Base-by-base conservation (phyloP, 345 rosid species). In the Triadica sebifera region DNA sequence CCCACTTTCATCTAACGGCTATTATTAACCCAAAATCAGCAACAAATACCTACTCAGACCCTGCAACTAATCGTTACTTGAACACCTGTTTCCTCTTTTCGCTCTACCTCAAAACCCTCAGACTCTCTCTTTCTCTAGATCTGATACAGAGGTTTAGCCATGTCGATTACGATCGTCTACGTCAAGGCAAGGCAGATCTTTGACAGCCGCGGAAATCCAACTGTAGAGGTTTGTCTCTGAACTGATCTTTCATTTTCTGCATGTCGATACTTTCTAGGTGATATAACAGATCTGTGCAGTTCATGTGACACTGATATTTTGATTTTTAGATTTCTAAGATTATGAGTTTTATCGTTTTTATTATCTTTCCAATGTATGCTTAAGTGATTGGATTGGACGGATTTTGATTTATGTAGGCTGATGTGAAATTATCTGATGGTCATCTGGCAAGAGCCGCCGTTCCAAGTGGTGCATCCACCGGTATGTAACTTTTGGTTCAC, bases 181-280 rank as follows among this genome's bases (percentile, higher is more conserved):
- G 75, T 90, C 70, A 84, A 86, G 74, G 88, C 92, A 19, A 83
- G 92, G 71, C 94, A 88, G 87, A 90, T 90, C 84, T 90, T 85
- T 83, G 94, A 90, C 79, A 90, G 89, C 81, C 89, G 89, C 45
- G 92, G 92, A 64, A 87, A 88, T 72, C 94, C 92, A 13, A 90
- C 92, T 25, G 92, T 90, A 38, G 94, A 90, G 85, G 94, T 90
- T 65, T n/a, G 77, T 79, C 6, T 13, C 56, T 46, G 16, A 58
- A 19, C 45, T 12, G 24, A 12, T 73, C 52, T 15, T 5, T 20
- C 43, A 55, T 4, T 71, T 39, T 20, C 13, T 29, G 9, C 59
- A n/a, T 55, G 64, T 65, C 74, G 71, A 55, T 25, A 6, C 53
- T 38, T 65, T 60, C 59, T 58, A 56, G 37, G 19, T 34, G 12